Base-by-base conservation (phyloP, 345 rosid species). In the Populus euphratica region DNA sequence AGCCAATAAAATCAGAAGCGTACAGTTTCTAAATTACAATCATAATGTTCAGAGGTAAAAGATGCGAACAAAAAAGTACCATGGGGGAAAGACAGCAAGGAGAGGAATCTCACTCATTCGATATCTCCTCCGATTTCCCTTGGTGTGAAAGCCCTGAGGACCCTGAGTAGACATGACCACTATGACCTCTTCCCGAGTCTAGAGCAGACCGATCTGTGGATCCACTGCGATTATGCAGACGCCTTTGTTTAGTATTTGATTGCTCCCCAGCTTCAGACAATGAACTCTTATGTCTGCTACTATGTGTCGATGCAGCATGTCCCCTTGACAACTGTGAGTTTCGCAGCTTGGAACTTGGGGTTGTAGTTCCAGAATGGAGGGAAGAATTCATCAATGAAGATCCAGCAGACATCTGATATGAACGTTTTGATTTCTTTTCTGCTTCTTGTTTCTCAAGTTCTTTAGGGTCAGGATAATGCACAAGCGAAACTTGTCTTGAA, bases 391-490 rank as follows among this genome's bases (percentile, higher is more conserved):
- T 73, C 49, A 80, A n/a, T 12, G 88, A 81, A 38, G 78, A 81
- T 61, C 89, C 80, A 29, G 70, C 72, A 21, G 88, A 79, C 77
- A 78, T 80, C 56, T 76, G 81, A 69, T 74, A 71, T 14, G 69
- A 33, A 2, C 69, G 59, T 36, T 82, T 82, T 5, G 77, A 70
- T 59, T 70, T 78, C 82, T 72, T 82, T 68, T 70, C 79, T 31
- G 79, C 77, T 67, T 71, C 80, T 76, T 67, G 56, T 63, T 73
- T 61, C 80, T 88, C 89, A 5, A 89, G 81, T 77, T 92, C 90
- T 25, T 86, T 77, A 8, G 98, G 93, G 21, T 90, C 97, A 21
- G 91, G 91, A 79, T 79, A 89, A 71, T 87, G 86, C 67, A 87
- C 91, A 23, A 93, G 77, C 3, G 97, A 84, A 35, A 89, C 90